Percentiles rank a stretch among this genome's conserved stretches.
These are phyloP conservation scores for Termitomyces sp. DNA, from an alignment of 768 basidiomycete species.

Conservation along the genomic window DNA sequence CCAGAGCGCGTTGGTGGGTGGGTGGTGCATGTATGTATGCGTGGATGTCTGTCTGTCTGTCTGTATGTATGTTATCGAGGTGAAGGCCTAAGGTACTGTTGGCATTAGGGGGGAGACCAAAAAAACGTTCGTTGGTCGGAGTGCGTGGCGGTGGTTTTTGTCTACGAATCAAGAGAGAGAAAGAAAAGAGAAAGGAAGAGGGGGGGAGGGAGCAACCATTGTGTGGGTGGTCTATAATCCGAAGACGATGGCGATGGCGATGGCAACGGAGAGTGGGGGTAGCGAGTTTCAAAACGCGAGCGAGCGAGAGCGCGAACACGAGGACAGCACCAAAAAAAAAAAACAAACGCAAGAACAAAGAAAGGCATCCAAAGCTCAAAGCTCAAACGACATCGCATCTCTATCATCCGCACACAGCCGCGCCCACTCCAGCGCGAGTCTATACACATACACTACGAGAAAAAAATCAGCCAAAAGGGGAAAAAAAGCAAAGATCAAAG, in stretches of 20 bases:
- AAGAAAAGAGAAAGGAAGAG: neutral
- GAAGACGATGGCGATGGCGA: neutral
- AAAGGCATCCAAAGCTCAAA: conserved; percentile 7
- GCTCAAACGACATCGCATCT: conserved; percentile 50
- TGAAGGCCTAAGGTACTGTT: neutral
- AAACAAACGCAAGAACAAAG: neutral
- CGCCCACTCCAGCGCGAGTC: conserved; percentile 86
- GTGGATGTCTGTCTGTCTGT: too few relatives aligned
- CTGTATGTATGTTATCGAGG: neutral
- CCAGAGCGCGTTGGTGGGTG: neutral
- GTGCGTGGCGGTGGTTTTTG: neutral
- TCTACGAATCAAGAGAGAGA: neutral
- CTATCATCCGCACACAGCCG: conserved; percentile 82
- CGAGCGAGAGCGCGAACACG: neutral
- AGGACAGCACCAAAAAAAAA: neutral
- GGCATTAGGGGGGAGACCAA: too few relatives aligned
- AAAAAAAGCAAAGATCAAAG: neutral
- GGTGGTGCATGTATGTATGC: neutral
- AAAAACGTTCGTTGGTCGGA: neutral
- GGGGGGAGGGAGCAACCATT: neutral
- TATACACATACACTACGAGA: conserved; percentile 73
- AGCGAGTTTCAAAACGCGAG: neutral
- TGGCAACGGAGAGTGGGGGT: neutral
- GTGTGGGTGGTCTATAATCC: neutral
- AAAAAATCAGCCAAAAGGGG: neutral